Base-by-base conservation (phyloP, 768 basidiomycete species). In the Phylloporus sp. region DNA sequence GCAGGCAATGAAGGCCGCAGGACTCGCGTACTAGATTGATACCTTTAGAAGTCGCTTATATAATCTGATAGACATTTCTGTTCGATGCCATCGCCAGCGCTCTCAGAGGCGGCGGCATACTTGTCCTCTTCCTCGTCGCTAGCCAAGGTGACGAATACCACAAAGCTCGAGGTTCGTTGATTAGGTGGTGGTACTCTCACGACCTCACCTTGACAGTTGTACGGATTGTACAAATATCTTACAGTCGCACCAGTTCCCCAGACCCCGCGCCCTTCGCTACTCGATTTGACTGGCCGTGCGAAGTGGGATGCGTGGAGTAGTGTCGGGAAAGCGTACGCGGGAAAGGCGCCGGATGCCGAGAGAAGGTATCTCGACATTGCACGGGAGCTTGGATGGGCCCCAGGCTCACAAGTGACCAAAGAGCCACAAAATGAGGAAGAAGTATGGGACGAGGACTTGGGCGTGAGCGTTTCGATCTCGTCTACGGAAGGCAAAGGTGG, bases 221-320 rank as follows among this genome's bases (percentile, higher is more conserved):
- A 92, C 65, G 88, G 84, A 44, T 69, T 91, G 45, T 92, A 80
- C 79, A 92, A 92, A 63, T 78, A 71, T 62, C 64, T 89, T 17
- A 89, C 83, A 9, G 74, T 80, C 18, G 74, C 82, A 1, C 55
- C 61, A 5, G 63, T 65, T 5, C 90, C 89, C 11, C 71, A 67
- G 31, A 72, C 70, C 24, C 60, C 79, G 13, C 78, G 84, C 3
- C 90, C 90, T 4, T 82, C 80, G 18, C 69, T 92, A 33, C 86
- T 91, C 61, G 88, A 91, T 56, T 73, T 86, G 65, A 74, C 83
- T 3, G 87, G 84, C 14, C 72, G 86, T 17, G 87, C 88, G 3
- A 92, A 92, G 62, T 92, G 89, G 89, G 87, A 91, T 61, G 86
- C 88, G 3, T 92, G 90, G 90, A 73, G 59, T 38, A 57, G 68